These are phyloP conservation scores for Diplodia scrobiculata DNA, from an alignment of 2,329 filamentous ascomycete genomes.

Conservation along the genomic window DNA sequence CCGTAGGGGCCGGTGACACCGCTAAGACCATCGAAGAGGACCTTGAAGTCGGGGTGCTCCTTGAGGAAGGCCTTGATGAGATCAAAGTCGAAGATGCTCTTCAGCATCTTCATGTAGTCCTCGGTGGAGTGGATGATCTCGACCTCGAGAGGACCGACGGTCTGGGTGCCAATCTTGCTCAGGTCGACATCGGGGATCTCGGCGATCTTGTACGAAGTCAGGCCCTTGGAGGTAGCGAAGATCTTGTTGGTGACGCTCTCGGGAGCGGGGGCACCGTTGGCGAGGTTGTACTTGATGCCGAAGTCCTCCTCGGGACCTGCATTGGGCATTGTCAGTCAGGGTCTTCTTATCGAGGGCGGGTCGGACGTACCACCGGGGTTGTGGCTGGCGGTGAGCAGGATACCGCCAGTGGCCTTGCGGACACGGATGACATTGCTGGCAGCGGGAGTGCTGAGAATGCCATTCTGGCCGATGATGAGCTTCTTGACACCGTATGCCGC, in stretches of 20 bases:
- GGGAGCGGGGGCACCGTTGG: constrained; percentile 92
- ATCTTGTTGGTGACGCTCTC: constrained; percentile 99
- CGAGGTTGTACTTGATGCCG: constrained; percentile 99
- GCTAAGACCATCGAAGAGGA: constrained; percentile 91
- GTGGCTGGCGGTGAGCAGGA: constrained; percentile 94
- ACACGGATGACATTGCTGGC: constrained; percentile 95
- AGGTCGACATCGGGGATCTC: constrained; percentile 87
- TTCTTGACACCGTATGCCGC: constrained; percentile 99
- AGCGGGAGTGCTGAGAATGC: constrained; percentile 94
- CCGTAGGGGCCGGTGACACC: constrained; percentile 97
- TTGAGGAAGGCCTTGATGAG: constrained; percentile 93
- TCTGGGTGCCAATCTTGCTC: constrained; percentile 76
- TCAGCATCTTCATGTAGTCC: constrained; percentile 93
- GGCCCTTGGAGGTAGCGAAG: constrained; percentile 83
- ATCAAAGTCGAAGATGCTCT: constrained; percentile 97
- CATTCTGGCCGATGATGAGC: constrained; percentile 91
- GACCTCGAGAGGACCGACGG: constrained; percentile 83
- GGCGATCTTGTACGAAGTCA: constrained; percentile 89
- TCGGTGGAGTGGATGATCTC: constrained; percentile 91
- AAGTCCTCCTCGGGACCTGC: constrained; percentile 90
- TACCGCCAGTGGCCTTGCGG: constrained; percentile 92
- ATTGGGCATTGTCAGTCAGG: background rate
- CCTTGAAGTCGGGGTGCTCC: constrained; percentile 86
- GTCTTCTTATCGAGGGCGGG: background rate
- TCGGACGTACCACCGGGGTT: constrained; percentile 83